Percentiles rank a stretch among this genome's conserved stretches.
Conservation (phyloP, 2,329 filamentous ascomycete genomes). For the Paraconiothyrium brasiliense region DNA sequence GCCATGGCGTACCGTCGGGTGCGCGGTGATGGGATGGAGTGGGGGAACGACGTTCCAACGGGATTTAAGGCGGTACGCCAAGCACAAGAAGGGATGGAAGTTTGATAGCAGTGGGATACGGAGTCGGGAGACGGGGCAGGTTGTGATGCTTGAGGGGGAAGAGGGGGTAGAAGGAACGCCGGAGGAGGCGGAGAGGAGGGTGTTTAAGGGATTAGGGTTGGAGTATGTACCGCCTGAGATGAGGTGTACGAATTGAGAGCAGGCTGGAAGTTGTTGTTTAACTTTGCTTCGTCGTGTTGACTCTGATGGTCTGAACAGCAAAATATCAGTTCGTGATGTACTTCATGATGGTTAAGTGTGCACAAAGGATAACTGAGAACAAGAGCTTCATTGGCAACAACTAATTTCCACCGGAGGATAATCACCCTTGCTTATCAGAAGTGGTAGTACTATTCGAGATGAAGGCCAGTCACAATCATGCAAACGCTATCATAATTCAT, state of each 20-base stretch:
- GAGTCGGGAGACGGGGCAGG: slow-evolving; percentile 71
- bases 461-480: background rate
- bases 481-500: slow-evolving; percentile 4
- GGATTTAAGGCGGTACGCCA: slow-evolving; percentile 83
- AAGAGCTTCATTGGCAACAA: too few relatives aligned
- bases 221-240: slow-evolving; percentile 54
- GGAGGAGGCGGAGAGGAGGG: slow-evolving; percentile 77
- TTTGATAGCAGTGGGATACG: slow-evolving; percentile 92
- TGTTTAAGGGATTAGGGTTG: slow-evolving; percentile 80
- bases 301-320: background rate
- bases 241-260: slow-evolving; percentile 55
- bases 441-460: background rate
- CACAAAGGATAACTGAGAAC: too few relatives aligned
- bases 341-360: too few relatives aligned
- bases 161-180: slow-evolving; percentile 61
- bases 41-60: slow-evolving; percentile 90
- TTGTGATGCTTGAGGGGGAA: slow-evolving; percentile 71
- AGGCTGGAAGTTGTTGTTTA: background rate
- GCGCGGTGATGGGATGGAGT: slow-evolving; percentile 87
- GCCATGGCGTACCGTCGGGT: slow-evolving; percentile 89
- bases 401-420: too few relatives aligned
- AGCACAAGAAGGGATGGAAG: slow-evolving; percentile 75
- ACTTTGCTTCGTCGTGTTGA: too few relatives aligned
- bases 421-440: too few relatives aligned
- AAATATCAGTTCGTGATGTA: background rate